Evolutionary conservation across 495 filamentous ascomycete species (phyloP).

Genomic region (Podospora pseudopauciseta): DNA sequence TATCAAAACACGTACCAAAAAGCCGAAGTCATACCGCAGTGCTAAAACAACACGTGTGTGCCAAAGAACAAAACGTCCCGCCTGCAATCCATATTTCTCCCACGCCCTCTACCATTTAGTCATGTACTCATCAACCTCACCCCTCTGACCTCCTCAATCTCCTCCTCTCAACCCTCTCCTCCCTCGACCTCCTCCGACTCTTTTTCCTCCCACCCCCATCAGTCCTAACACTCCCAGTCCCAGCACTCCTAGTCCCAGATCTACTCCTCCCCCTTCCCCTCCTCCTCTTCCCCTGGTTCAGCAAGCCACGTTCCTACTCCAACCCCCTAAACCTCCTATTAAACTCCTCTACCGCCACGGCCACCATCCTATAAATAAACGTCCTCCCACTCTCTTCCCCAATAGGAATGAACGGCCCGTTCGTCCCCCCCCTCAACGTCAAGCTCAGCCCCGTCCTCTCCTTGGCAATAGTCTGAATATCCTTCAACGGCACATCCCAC

Average conservation of each 20-base stretch:
- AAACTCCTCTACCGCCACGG: conserved; percentile 55
- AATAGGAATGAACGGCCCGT: conserved; percentile 93
- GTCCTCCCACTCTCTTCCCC: conserved; percentile 82
- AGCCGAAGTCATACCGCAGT: too few relatives aligned
- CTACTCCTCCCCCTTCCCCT: not conserved
- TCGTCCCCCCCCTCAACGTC: conserved; percentile 80
- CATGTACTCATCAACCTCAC: too few relatives aligned
- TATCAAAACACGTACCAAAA: too few relatives aligned
- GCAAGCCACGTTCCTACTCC: conserved; percentile 28
- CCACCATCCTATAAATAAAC: conserved; percentile 70
- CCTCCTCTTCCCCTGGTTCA: not conserved
- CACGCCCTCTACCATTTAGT: too few relatives aligned
- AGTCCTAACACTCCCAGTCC: too few relatives aligned
- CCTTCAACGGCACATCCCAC: conserved; percentile 94
- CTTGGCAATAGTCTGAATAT: conserved; percentile 94
- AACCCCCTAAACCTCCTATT: conserved; percentile 50
- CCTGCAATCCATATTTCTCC: too few relatives aligned
- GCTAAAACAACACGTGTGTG: too few relatives aligned
- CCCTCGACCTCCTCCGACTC: too few relatives aligned
- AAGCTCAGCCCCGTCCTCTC: conserved; percentile 91
- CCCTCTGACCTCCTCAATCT: too few relatives aligned
- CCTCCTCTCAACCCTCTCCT: too few relatives aligned
- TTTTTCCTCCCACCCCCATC: not conserved
- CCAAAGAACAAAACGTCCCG: too few relatives aligned
- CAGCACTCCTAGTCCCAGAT: not conserved